Evolutionary conservation across 148 eudicot species (phyloP).

Genomic region (Amaranthus cruentus): DNA sequence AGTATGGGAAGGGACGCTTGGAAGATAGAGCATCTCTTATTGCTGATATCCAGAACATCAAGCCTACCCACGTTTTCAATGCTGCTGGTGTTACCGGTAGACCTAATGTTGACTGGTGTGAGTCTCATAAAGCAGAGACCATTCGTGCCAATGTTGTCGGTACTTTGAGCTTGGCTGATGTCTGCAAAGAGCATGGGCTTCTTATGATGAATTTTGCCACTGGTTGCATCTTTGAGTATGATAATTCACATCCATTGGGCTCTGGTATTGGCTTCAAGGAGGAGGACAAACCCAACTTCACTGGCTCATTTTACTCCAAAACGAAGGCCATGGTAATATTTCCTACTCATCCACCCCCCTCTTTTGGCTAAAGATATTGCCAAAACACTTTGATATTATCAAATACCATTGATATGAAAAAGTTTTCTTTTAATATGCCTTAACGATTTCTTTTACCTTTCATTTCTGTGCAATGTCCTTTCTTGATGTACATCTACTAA

Average conservation of each 20-base stretch:
- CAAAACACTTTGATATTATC: too few species aligned
- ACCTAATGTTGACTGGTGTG: conserved; percentile 83
- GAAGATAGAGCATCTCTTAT: conserved; percentile 46
- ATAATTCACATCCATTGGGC: conserved; percentile 52
- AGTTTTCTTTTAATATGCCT: neutral
- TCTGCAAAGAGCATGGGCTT: conserved; percentile 58
- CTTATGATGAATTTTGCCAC: conserved; percentile 60
- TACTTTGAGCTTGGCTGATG: conserved; percentile 60
- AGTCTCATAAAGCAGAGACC: conserved; percentile 57
- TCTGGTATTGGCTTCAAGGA: conserved; percentile 74
- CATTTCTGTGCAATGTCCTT: neutral
- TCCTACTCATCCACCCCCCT: too few species aligned
- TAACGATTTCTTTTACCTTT: neutral
- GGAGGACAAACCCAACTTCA: conserved; percentile 66
- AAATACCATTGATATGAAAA: too few species aligned
- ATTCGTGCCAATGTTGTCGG: conserved; percentile 65
- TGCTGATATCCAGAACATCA: conserved; percentile 49
- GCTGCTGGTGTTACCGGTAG: conserved; percentile 71
- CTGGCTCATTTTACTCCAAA: conserved; percentile 68
- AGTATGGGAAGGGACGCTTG: conserved; percentile 67
- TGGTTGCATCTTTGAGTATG: conserved; percentile 73
- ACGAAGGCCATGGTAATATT: conserved; percentile 69
- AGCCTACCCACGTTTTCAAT: conserved; percentile 77
- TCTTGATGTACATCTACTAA: neutral
- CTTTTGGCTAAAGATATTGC: too few species aligned